phyloP scores from a whole-genome alignment of 495 filamentous ascomycete species.

The Amphirosellinia nigrospora region DNA sequence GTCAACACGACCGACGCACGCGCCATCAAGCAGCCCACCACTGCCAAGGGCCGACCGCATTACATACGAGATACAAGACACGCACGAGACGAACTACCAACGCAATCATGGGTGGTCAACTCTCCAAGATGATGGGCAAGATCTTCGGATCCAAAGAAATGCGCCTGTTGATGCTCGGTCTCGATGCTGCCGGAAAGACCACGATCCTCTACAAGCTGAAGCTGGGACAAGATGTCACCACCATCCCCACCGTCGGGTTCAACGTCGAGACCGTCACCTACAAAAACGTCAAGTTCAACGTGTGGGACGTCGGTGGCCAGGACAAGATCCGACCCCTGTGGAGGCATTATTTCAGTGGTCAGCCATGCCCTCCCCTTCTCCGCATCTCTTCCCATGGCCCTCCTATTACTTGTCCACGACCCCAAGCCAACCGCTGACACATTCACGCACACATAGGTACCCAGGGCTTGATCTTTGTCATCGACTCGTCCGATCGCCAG shows the following conservation, averaged over 20 bases:
- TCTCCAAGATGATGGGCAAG: slow-evolving; percentile 93
- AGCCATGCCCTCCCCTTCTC: slow-evolving; percentile 33
- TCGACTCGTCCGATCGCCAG: slow-evolving; percentile 86
- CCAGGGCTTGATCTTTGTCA: slow-evolving; percentile 96
- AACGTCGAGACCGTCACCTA: slow-evolving; percentile 99
- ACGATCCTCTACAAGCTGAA: slow-evolving; percentile 99
- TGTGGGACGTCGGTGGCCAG: slow-evolving; percentile 99
- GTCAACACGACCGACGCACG: not conserved
- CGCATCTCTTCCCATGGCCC: not conserved
- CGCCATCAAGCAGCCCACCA: not conserved
- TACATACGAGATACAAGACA: not conserved
- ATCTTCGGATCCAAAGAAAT: slow-evolving; percentile 99
- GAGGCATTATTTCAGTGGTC: slow-evolving; percentile 98
- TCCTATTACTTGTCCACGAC: not conserved
- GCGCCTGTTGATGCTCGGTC: slow-evolving; percentile 95
- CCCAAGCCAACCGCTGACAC: slow-evolving; percentile 3
- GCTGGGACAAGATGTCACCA: slow-evolving; percentile 96
- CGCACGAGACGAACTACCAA: not conserved
- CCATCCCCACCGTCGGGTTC: slow-evolving; percentile 99
- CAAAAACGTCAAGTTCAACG: slow-evolving; percentile 99
- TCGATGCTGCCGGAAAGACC: slow-evolving; percentile 98
- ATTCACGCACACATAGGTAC: slow-evolving; percentile 63
- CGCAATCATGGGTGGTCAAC: slow-evolving; percentile 72
- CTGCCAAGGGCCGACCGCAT: not conserved
- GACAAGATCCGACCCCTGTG: slow-evolving; percentile 98